Evolutionary conservation across 1,284 basidiomycete genomes (phyloP).

Genomic region (Apiotrichum gracile): DNA sequence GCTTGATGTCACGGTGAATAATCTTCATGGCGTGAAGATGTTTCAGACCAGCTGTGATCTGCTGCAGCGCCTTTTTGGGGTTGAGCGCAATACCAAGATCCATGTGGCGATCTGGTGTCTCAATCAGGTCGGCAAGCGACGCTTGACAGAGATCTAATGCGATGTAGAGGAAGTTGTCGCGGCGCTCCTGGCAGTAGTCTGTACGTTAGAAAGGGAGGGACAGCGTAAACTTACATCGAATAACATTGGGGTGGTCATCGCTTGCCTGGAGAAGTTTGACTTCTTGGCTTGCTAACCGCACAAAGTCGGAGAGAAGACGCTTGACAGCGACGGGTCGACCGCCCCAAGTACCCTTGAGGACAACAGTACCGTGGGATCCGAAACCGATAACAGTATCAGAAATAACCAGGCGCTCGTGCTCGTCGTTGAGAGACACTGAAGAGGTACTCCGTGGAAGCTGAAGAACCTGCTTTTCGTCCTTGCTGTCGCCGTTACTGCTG

Average conservation of each 20-base stretch:
- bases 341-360: slow-evolving; percentile 88
- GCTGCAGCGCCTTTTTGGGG: slow-evolving; percentile 77
- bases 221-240: slow-evolving; percentile 57
- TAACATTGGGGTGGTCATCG: slow-evolving; percentile 97
- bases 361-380: slow-evolving; percentile 94
- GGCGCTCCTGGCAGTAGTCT: slow-evolving; percentile 91
- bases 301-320: slow-evolving; percentile 89
- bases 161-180: slow-evolving; percentile 91
- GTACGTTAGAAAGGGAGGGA: slow-evolving; percentile 7
- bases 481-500: background rate
- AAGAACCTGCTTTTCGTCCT: slow-evolving; percentile 37
- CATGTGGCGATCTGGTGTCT: slow-evolving; percentile 59
- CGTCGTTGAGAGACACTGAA: slow-evolving; percentile 25
- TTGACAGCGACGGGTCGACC: slow-evolving; percentile 96
- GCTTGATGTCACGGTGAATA: slow-evolving; percentile 96
- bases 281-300: slow-evolving; percentile 88
- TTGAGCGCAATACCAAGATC: slow-evolving; percentile 72
- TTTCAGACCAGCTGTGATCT: slow-evolving; percentile 80
- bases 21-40: slow-evolving; percentile 94
- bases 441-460: slow-evolving; percentile 37
- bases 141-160: slow-evolving; percentile 95
- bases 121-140: slow-evolving; percentile 86
- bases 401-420: slow-evolving; percentile 53
- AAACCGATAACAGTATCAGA: slow-evolving; percentile 79
- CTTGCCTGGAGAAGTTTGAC: slow-evolving; percentile 90